Base-by-base conservation (phyloP, 2,329 filamentous ascomycete species). In the Tothia fuscella region DNA sequence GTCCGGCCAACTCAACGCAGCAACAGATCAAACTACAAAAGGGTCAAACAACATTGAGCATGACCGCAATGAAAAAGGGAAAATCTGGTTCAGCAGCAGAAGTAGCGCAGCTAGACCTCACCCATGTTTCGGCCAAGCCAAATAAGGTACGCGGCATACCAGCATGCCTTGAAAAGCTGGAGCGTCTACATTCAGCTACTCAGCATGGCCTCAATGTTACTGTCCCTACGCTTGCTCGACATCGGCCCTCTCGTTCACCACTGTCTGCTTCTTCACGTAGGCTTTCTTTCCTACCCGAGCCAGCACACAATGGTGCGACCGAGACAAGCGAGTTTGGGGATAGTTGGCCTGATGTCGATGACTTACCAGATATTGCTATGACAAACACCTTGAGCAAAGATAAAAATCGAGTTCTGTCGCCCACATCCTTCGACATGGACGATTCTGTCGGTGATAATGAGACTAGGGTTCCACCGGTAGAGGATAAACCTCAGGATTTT, bases 381-480 rank as follows among this genome's bases (percentile, higher is more conserved):
- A 32, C 17, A 7, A 10, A 19, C 10, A 7, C 32, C 7, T 9
- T 34, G 7, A 14, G 20, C 29, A 35, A 21, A 42, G 10, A 22
- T 9, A 13, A 24, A n/a, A 6, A 19, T n/a, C 16, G 10, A 19
- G 12, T 5, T 30, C 22, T 30, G 35, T 21, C 33, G 13, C 25
- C 17, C 24, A 24, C 14, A n/a, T 20, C n/a, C 20, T 14, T 19
- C 16, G 12, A 36, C 14, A 20, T 21, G 12, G 32, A 38, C 2
- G n/a, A 25, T 3, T 22, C 34, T 3, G 4, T n/a, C 0, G 47
- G 47, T 26, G 25, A 41, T 21, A 43, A 17, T 17, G 19, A 42
- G 4, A n/a, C n/a, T n/a, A n/a, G n/a, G n/a, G n/a, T n/a, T n/a
- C n/a, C n/a, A n/a, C n/a, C n/a, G n/a, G n/a, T n/a, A n/a, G n/a